Evolutionary conservation across 441 rosid species (phyloP).

Genomic region (Melastoma candidum): DNA sequence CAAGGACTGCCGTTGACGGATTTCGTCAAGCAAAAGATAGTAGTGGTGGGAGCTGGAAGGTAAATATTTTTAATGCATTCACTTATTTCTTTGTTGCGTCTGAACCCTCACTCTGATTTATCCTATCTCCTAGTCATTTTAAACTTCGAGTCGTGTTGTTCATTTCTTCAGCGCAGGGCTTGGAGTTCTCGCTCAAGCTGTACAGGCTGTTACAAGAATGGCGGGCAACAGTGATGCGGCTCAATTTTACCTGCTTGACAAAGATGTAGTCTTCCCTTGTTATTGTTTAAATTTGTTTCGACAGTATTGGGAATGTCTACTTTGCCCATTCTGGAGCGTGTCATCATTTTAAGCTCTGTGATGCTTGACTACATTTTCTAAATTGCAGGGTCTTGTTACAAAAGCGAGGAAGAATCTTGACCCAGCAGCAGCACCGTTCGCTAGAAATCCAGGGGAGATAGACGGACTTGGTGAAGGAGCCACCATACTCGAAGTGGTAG

Average conservation of each 20-base stretch:
- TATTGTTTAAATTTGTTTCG: neutral
- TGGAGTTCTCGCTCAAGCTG: conserved; percentile 74
- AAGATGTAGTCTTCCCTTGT: conserved; percentile 51
- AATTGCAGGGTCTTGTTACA: conserved; percentile 77
- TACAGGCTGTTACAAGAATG: conserved; percentile 70
- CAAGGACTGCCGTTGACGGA: conserved; percentile 83
- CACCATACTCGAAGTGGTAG: conserved; percentile 78
- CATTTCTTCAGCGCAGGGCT: conserved; percentile 78
- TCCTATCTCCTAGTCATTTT: neutral
- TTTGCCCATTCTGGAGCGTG: no score
- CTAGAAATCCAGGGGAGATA: conserved; percentile 54
- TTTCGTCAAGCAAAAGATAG: conserved; percentile 87
- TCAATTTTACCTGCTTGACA: conserved; percentile 73
- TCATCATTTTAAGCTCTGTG: no score
- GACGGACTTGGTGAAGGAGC: conserved; percentile 78
- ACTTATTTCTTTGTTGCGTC: conserved; percentile 6
- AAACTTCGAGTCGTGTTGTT: conserved; percentile 10
- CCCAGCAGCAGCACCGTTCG: conserved; percentile 79
- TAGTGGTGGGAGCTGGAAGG: conserved; percentile 99
- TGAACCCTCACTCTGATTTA: no score
- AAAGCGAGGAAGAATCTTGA: conserved; percentile 80
- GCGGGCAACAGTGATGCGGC: conserved; percentile 48
- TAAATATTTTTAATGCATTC: conserved; percentile 21
- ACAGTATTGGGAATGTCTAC: no score
- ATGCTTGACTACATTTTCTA: neutral